Base-by-base conservation (phyloP, 176 grass and related monocot genomes). In the Olyra latifolia region DNA sequence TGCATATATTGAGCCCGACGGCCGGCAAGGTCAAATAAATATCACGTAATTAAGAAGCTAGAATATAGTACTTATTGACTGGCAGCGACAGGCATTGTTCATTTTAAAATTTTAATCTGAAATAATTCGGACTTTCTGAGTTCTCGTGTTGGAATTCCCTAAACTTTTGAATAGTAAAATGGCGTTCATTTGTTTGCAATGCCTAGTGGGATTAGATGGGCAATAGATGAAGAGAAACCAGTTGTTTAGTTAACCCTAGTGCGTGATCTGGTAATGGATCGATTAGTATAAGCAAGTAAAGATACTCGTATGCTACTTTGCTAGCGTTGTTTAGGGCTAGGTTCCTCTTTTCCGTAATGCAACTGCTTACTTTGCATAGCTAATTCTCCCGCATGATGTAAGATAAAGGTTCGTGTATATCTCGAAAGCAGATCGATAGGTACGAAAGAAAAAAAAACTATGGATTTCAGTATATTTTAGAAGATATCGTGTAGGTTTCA, bases 281-380 rank as follows among this genome's bases (percentile, higher is more conserved):
- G 16, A 43, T 42, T 20, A n/a, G 19, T 52, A 24, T 57, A 74
- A 41, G 7, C 32, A 7, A 20, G 47, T 16, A 66, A 64, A 66
- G 28, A 42, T 50, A 54, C 62, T 54, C 46, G 62, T 45, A 23
- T 48, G 81, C 17, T n/a, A 35, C 61, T 76, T 75, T 67, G 81
- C 62, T 19, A 23, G 35, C 16, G 50, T 47, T 47, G 39, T 57
- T 83, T 54, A 62, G 64, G 6, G 10, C 13, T 45, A 11, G 24
- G 32, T 46, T 11, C 62, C 6, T 66, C 40, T 47, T 68, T 76
- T 20, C 35, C 39, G 61, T 19, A 17, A 59, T 19, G 48, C 13
- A 58, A n/a, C 10, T 13, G 50, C 64, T 69, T 4, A 25, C 40
- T 59, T 48, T 8, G 48, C 38, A 56, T 58, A 57, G 23, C 22